Conservation (phyloP, 805 yeast genomes). For the Candida coleopterorum region DNA sequence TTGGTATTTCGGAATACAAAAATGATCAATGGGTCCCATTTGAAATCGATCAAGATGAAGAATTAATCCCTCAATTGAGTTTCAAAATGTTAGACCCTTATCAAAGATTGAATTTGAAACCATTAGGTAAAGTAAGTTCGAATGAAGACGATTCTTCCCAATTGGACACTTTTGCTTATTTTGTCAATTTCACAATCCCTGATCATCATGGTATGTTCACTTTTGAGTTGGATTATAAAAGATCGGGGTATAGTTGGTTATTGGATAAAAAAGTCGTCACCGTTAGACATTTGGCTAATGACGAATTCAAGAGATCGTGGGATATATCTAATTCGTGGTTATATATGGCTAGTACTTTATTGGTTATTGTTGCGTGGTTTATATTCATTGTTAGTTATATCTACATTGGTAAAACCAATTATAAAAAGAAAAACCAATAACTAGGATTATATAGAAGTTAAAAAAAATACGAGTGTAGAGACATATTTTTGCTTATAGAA, state of each 20-base stretch:
- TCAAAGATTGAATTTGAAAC: constrained; percentile 65
- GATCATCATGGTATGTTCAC: constrained; percentile 98
- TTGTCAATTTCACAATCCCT: constrained; percentile 65
- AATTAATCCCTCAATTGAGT: constrained; percentile 68
- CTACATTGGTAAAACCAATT: constrained; percentile 30
- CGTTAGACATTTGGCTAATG: constrained; percentile 90
- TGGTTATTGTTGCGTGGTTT: constrained; percentile 75
- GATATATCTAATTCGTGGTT: constrained; percentile 92
- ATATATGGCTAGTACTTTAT: constrained; percentile 64
- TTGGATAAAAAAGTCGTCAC: constrained; percentile 67
- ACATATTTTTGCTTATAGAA: too few species aligned
- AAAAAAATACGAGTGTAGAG: too few species aligned
- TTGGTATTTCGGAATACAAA: constrained; percentile 43
- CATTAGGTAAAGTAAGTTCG: constrained; percentile 34
- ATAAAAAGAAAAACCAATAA: constrained; percentile 22
- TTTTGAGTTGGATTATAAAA: constrained; percentile 69
- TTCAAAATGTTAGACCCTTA: constrained; percentile 93
- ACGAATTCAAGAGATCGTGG: constrained; percentile 92
- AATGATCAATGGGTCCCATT: constrained; percentile 68
- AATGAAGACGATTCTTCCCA: constrained; percentile 29
- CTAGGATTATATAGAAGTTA: too few species aligned
- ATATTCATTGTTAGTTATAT: constrained; percentile 66
- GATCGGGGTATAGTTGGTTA: constrained; percentile 70
- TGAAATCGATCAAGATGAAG: constrained; percentile 27
- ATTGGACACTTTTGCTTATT: constrained; percentile 46